phyloP scores from a whole-genome alignment of 2,329 filamentous ascomycete genomes.

The Dactylellina sp. region DNA sequence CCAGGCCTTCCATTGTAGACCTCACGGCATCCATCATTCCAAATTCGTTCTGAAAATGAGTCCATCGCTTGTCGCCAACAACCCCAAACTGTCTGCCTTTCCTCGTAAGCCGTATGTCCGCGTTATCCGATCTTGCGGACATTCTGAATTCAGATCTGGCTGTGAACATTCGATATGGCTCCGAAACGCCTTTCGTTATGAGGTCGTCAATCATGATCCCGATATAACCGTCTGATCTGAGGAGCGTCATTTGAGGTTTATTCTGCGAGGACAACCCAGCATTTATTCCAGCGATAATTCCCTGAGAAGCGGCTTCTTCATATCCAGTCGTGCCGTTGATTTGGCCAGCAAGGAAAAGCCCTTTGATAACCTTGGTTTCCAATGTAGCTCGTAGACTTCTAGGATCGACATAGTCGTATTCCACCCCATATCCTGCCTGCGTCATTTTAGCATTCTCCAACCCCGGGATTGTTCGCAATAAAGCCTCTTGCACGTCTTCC shows the following conservation, averaged over 20 bases:
- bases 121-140: conserved; percentile 91
- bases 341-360: conserved; percentile 91
- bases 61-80: conserved; percentile 83
- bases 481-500: conserved; percentile 82
- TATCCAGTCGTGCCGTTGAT: conserved; percentile 99
- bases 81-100: conserved; percentile 81
- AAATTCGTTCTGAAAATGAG: conserved; percentile 73
- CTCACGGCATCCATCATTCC: conserved; percentile 76
- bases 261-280: conserved; percentile 82
- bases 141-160: conserved; percentile 95
- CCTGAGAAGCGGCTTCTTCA: conserved; percentile 95
- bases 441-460: conserved; percentile 91
- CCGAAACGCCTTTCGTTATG: conserved; percentile 93
- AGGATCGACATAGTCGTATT: conserved; percentile 98
- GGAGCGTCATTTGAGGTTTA: conserved; percentile 75
- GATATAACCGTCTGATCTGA: conserved; percentile 91
- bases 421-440: conserved; percentile 94
- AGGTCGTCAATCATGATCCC: conserved; percentile 99
- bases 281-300: conserved; percentile 91
- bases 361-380: conserved; percentile 90
- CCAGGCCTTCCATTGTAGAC: conserved; percentile 70
- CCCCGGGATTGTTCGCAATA: conserved; percentile 87
- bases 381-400: conserved; percentile 86
- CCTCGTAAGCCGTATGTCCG: conserved; percentile 84
- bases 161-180: conserved; percentile 99